Evolutionary conservation across 805 yeast species (phyloP).

Genomic region (Candida chilensis): DNA sequence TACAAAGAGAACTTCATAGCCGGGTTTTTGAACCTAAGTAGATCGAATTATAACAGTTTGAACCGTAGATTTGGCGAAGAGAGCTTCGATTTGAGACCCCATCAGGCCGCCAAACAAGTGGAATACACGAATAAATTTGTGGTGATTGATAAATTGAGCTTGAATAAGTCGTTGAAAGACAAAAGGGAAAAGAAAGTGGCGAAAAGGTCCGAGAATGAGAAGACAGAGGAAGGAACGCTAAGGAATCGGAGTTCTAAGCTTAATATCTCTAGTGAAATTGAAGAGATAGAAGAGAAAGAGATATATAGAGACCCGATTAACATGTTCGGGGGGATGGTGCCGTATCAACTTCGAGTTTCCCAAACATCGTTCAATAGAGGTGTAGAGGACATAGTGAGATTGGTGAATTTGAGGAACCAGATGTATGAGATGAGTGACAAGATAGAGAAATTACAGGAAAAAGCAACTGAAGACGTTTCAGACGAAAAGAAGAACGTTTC

Average conservation of each 20-base stretch:
- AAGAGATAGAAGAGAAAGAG: background rate
- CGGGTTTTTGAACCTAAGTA: constrained; percentile 28
- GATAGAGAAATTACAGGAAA: too few species aligned
- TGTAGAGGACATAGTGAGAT: too few species aligned
- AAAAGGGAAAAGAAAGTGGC: background rate
- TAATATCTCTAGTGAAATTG: background rate
- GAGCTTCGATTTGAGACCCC: constrained; percentile 17
- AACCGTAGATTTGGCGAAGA: constrained; percentile 16
- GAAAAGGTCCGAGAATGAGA: background rate
- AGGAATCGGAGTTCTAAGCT: background rate
- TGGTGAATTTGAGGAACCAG: too few species aligned
- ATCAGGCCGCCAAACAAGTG: constrained; percentile 14
- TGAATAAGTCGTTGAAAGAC: background rate
- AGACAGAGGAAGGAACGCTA: background rate
- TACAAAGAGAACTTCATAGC: constrained; percentile 13
- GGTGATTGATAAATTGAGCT: background rate
- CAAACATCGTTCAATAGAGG: too few species aligned
- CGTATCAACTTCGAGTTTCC: too few species aligned
- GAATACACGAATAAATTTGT: constrained; percentile 2
- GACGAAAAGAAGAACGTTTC: too few species aligned
- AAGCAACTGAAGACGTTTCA: too few species aligned
- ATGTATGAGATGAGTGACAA: too few species aligned
- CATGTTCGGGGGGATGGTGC: constrained; percentile 24
- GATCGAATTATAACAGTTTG: constrained; percentile 29
- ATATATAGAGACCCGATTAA: constrained; percentile 9